A percentile compares a stretch with the other conserved stretches of the same genome.
These are phyloP conservation scores for Cladophialophora yegresii DNA, from an alignment of 2,329 filamentous ascomycete species.

Conservation along the genomic window DNA sequence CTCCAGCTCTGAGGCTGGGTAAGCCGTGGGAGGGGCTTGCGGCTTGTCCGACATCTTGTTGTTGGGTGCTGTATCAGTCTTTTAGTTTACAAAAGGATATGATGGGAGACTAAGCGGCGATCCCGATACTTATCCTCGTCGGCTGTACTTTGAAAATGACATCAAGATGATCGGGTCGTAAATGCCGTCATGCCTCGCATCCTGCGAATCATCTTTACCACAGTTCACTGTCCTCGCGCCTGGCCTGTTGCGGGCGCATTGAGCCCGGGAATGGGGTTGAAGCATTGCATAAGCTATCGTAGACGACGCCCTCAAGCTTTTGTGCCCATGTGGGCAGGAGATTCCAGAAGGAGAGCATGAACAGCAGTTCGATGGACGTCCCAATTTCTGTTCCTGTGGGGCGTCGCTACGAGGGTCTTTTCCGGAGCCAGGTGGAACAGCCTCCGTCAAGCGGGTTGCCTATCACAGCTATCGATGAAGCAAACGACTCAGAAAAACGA, in stretches of 20 bases:
- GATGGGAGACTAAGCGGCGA: neutral
- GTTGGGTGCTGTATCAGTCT: neutral
- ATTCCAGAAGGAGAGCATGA: neutral
- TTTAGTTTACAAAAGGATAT: neutral
- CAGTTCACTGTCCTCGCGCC: neutral
- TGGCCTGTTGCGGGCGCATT: neutral
- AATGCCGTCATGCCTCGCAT: neutral
- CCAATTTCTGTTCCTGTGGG: neutral
- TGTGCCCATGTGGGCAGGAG: neutral
- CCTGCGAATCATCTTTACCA: slow-evolving; percentile 2
- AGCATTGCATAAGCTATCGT: neutral
- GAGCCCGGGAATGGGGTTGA: no score
- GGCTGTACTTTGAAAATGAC: neutral
- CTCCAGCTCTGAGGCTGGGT: slow-evolving; percentile 23
- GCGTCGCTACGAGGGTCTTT: neutral
- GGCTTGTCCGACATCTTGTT: slow-evolving; percentile 15
- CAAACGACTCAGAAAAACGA: neutral
- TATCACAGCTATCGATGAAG: neutral
- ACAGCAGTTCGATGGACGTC: neutral
- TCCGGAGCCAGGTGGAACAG: slow-evolving; percentile 5
- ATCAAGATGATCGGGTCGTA: neutral
- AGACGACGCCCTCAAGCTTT: neutral
- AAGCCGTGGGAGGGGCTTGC: slow-evolving; percentile 28
- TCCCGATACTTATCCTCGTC: neutral
- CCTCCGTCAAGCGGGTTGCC: neutral